Base-by-base conservation (phyloP, 768 basidiomycete genomes). In the Collybia sp. region DNA sequence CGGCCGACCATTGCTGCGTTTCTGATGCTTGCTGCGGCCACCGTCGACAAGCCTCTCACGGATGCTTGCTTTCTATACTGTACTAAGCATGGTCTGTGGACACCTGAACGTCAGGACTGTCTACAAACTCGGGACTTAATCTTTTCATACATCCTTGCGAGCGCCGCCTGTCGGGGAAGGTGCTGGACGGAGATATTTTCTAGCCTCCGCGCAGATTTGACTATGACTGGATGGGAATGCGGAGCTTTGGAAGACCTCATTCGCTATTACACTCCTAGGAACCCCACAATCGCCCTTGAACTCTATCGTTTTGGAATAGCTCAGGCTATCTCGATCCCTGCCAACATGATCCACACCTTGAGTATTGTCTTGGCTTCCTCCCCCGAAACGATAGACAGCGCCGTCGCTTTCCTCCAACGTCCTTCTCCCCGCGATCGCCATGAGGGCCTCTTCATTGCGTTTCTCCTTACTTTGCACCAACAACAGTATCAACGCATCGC, bases 11-110 rank as follows among this genome's bases (percentile, higher is more conserved):
- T 67, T 4, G 59, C 67, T 5, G 59, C 73, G 1, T 79, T 82
- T 53, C 58, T 82, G 25, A 72, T 64, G 37, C 54, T 80, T 30
- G 67, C 77, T 6, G 67, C 59, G 12, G 47, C 56, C n/a, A 59
- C 70, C 5, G 53, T 49, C 5, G 76, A 80, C 44, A 53, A 45
- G 0, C 49, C 58, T 8, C 52, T 82, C 10, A 58, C 64, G 30
- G 57, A 63, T 5, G 66, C 53, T 2, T 77, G 72, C 48, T 57
- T 54, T 38, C 61, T 53, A 10, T 67, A 68, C 42, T 66, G 59
- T 48, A 42, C 50, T 13, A 31, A 47, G n/a, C 54, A 58, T 20
- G 49, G 43, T n/a, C 51, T 74, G 65, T 57, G 45, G 41, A 6
- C 34, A 51, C 6, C 49, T 46, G 9, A 50, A 47, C 5, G 51